These are phyloP conservation scores for Leishmania lainsoni DNA, from an alignment of 208 protist genomes.

Conservation along the genomic window DNA sequence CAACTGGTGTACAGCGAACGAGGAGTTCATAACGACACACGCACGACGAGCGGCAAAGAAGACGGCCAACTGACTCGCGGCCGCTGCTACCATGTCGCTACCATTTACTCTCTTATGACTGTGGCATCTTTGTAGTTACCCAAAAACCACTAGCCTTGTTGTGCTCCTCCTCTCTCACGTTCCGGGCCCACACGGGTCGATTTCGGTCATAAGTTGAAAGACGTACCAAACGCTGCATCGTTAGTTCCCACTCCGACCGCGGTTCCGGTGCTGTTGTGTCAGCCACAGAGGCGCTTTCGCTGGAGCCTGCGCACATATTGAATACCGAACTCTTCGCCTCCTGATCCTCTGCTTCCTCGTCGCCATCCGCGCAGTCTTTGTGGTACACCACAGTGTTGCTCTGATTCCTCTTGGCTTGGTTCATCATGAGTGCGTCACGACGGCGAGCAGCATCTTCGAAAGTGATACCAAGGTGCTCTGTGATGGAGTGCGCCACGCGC, in stretches of 20 bases:
- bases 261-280: background rate
- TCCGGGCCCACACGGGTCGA: conserved; percentile 68
- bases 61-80: background rate
- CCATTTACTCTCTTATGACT: background rate
- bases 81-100: background rate
- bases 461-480: conserved; percentile 56
- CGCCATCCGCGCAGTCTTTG: conserved; percentile 34
- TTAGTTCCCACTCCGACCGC: conserved; percentile 45
- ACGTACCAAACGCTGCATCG: conserved; percentile 49
- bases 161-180: conserved; percentile 58
- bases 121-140: conserved; percentile 71
- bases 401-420: conserved; percentile 47
- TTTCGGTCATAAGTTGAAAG: conserved; percentile 55
- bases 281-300: background rate
- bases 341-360: conserved; percentile 19
- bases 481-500: conserved; percentile 68
- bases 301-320: background rate
- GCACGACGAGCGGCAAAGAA: background rate
- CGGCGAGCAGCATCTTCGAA: conserved; percentile 80
- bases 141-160: conserved; percentile 61
- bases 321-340: conserved; percentile 4
- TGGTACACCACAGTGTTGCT: conserved; percentile 16
- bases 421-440: conserved; percentile 78
- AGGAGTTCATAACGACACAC: background rate
- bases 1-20: background rate